These are phyloP conservation scores for Diaporthe humulicola DNA, from an alignment of 2,329 filamentous ascomycete species.

Conservation along the genomic window DNA sequence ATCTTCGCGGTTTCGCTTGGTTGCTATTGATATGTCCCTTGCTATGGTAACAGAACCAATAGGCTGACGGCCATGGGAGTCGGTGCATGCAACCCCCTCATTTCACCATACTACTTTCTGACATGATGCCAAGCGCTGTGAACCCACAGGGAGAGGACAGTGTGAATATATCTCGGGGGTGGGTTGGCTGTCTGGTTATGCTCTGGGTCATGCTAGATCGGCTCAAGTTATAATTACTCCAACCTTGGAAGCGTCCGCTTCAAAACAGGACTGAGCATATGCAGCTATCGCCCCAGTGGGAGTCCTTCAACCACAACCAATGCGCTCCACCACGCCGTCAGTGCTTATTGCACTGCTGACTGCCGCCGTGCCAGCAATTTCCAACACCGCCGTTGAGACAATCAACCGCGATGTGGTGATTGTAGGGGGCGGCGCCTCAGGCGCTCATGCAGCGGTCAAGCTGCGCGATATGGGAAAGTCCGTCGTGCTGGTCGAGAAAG, in stretches of 20 bases:
- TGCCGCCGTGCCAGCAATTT: background rate
- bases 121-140: background rate
- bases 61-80: background rate
- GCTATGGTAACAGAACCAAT: background rate
- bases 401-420: constrained; percentile 5
- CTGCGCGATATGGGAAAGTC: constrained; percentile 11
- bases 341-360: background rate
- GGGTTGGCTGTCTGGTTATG: background rate
- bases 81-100: constrained; percentile 17
- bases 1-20: background rate
- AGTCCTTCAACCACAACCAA: background rate
- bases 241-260: background rate
- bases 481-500: constrained; percentile 16
- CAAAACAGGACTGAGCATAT: no score
- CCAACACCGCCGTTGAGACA: background rate
- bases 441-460: constrained; percentile 15
- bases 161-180: background rate
- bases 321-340: background rate
- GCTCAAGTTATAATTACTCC: background rate
- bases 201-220: background rate
- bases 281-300: background rate
- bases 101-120: background rate
- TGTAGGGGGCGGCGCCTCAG: constrained; percentile 26
- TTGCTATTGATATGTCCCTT: background rate
- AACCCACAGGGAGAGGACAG: background rate